Evolutionary conservation across 2,329 filamentous ascomycete species (phyloP), one percentile per base, ranked within the genome.

Genomic region (Laburnicola sp.): DNA sequence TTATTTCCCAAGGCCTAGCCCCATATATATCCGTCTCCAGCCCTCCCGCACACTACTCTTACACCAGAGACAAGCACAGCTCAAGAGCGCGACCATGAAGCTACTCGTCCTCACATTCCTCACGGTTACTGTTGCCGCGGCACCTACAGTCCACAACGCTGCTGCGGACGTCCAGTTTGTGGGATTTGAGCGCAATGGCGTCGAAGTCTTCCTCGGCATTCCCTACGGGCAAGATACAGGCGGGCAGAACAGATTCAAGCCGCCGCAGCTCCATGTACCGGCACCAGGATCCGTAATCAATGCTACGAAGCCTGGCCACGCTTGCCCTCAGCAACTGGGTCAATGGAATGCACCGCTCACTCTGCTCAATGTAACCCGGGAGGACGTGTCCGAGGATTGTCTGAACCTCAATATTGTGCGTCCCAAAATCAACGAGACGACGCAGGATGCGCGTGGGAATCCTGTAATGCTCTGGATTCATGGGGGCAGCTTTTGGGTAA

Each of bases 391-490:
- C 1, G 84, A 86, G 60, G 80, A 85, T 59, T 86, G 84, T 52
- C 71, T 86, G 10, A 82, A 82, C 28, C 60, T 86, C 40, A 86
- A 86, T 56, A 76, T 87, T 2, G 73, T 85, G 28, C 77, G 84
- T 2, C 82, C 82, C 0, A 70, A 76, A 1, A 74, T 76, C 5
- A 36, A 39, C 6, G 67, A 10, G 8, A 26, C 41, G 32, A 75
- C 30, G 59, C 72, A 11, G 3, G 6, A 51, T 69, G 1, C 70
- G 68, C 22, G 27, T 3, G 23, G 31, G 31, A 8, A 72, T 86
- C 83, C 83, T 0, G 80, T 85, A 2, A 76, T 77, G 35, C 75
- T 84, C 2, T 87, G 83, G 82, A 82, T 87, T 21, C 81, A 85
- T 58, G 76, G 76, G 31, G 67, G 50, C 27, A 26, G 42, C 28